Evolutionary conservation across 176 grass and related monocot species (phyloP).

Genomic region (Avena eriantha): DNA sequence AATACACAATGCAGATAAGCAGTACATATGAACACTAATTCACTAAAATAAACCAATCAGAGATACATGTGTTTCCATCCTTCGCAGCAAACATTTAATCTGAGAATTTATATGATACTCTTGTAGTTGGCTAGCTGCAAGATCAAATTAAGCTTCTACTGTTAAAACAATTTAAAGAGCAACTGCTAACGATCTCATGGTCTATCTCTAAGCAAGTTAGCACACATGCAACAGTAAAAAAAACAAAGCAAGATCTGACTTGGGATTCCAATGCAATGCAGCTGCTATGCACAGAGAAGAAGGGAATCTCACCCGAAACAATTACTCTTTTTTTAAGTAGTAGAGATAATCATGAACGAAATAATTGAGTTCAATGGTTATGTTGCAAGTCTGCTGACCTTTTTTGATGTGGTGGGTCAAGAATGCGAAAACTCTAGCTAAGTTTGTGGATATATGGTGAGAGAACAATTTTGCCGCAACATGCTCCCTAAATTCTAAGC

Average conservation of each 20-base stretch:
- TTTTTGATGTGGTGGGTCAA: neutral
- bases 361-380: neutral
- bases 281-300: neutral
- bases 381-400: neutral
- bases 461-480: neutral
- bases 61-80: slow-evolving; percentile 16
- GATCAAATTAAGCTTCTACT: neutral
- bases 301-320: slow-evolving; percentile 43
- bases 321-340: too few species aligned
- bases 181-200: neutral
- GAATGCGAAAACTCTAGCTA: neutral
- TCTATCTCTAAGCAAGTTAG: neutral
- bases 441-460: neutral
- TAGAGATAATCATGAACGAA: neutral
- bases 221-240: slow-evolving; percentile 3
- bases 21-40: slow-evolving; percentile 19
- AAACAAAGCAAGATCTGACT: slow-evolving; percentile 44
- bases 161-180: neutral
- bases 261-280: slow-evolving; percentile 16
- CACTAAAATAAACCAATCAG: slow-evolving; percentile 30
- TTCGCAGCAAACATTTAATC: neutral
- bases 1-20: slow-evolving; percentile 29
- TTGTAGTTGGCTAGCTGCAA: slow-evolving; percentile 3
- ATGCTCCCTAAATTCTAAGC: neutral
- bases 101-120: neutral